Evolutionary conservation across 192 early-diverging fungal species (phyloP).

Genomic region (Endogone sp.): DNA sequence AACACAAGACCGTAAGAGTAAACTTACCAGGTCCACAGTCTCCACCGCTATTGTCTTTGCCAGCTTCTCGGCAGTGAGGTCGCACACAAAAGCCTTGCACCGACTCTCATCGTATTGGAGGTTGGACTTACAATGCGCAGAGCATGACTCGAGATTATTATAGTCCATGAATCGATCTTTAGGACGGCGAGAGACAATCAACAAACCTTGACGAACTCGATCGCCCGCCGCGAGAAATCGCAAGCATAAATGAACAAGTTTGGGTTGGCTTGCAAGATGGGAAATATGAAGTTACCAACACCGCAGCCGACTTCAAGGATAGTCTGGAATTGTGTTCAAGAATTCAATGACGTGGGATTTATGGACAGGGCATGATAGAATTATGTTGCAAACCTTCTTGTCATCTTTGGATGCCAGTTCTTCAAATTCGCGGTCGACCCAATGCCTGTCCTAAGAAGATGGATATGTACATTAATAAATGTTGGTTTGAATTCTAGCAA

Average conservation of each 20-base stretch:
- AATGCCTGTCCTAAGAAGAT: constrained; percentile 71
- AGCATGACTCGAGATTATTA: not conserved
- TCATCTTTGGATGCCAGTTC: constrained; percentile 49
- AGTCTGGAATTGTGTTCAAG: constrained; percentile 11
- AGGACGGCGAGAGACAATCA: not conserved
- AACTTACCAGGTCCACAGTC: constrained; percentile 76
- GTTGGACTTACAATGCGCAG: constrained; percentile 34
- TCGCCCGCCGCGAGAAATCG: constrained; percentile 89
- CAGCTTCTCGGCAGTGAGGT: constrained; percentile 75
- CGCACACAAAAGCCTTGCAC: constrained; percentile 94
- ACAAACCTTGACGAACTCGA: constrained; percentile 82
- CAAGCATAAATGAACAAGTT: constrained; percentile 86
- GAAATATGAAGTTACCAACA: constrained; percentile 95
- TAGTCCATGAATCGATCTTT: not conserved
- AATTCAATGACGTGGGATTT: no score
- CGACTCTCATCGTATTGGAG: constrained; percentile 64
- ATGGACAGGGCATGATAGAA: no score
- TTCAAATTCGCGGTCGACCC: constrained; percentile 93
- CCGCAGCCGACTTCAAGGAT: constrained; percentile 95
- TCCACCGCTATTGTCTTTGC: constrained; percentile 66
- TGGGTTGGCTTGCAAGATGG: constrained; percentile 77
- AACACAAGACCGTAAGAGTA: not conserved
- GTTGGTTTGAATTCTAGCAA: not conserved
- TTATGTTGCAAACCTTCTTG: constrained; percentile 1
- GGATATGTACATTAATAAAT: not conserved